These are phyloP conservation scores for Didymosphaeria variabile DNA, from an alignment of 2,329 filamentous ascomycete species.

Conservation along the genomic window DNA sequence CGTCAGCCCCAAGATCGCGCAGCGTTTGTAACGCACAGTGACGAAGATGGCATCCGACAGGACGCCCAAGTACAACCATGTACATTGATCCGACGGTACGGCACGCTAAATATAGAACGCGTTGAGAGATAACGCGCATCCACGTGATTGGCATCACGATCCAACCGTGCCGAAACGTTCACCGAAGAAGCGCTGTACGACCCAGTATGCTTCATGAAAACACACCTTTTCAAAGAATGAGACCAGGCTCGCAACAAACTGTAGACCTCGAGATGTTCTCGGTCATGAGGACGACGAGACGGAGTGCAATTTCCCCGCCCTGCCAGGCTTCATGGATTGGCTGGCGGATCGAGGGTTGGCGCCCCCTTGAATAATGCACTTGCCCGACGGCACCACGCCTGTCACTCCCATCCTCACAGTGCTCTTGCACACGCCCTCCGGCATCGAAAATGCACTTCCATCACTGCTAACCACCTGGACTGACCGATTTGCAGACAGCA, in stretches of 20 bases:
- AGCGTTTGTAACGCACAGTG: not conserved
- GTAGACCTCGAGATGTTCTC: not conserved
- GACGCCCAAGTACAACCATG: not conserved
- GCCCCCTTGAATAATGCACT: constrained; percentile 37
- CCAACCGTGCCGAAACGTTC: not conserved
- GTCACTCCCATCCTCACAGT: constrained; percentile 31
- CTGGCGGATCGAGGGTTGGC: constrained; percentile 30
- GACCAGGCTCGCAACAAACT: not conserved
- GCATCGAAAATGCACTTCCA: constrained; percentile 29
- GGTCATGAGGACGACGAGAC: constrained; percentile 12
- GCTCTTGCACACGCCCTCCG: constrained; percentile 29
- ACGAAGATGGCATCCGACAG: not conserved
- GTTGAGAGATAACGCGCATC: not conserved
- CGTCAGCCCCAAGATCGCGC: not conserved
- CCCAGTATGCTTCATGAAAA: not conserved
- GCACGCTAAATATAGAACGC: constrained; percentile 1
- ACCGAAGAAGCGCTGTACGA: not conserved
- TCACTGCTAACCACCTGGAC: constrained; percentile 35
- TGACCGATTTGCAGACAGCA: constrained; percentile 32
- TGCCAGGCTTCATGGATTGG: constrained; percentile 31
- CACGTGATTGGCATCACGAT: not conserved
- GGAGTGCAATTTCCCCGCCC: constrained; percentile 22
- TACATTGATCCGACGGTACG: not conserved
- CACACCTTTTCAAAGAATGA: not conserved
- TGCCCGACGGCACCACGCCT: constrained; percentile 23